Percentiles rank a stretch among this genome's conserved stretches.
Conservation (phyloP, 345 rosid genomes). For the Hypericum perforatum region DNA sequence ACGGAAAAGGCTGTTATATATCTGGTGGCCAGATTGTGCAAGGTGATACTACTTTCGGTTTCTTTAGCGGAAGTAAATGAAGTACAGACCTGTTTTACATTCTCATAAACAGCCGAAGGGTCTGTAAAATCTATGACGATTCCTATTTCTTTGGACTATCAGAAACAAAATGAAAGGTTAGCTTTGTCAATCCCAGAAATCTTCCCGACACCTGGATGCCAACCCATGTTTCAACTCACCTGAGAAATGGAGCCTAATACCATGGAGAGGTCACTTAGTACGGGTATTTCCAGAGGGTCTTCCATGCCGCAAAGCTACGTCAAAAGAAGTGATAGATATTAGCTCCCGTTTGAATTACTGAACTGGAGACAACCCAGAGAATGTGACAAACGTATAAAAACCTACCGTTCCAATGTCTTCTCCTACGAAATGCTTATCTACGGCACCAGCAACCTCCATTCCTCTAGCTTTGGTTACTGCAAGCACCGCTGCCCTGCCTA, state of each 20-base stretch:
- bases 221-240: conserved; percentile 26
- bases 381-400: neutral
- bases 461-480: conserved; percentile 87
- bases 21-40: neutral
- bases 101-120: conserved; percentile 81
- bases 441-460: conserved; percentile 90
- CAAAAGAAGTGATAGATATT: neutral
- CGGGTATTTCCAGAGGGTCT: conserved; percentile 74
- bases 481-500: conserved; percentile 80
- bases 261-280: conserved; percentile 79
- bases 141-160: conserved; percentile 74
- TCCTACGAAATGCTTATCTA: conserved; percentile 65
- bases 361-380: neutral
- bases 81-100: conserved; percentile 70
- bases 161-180: conserved; percentile 2
- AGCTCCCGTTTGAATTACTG: neutral
- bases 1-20: neutral
- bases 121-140: conserved; percentile 80
- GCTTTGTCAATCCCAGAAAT: neutral
- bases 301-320: conserved; percentile 70
- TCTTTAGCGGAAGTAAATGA: neutral
- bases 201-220: neutral
- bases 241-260: conserved; percentile 93
- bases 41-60: neutral
- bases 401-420: conserved; percentile 78